Percentiles rank a stretch among this genome's conserved stretches.
These are phyloP conservation scores for Eucommia ulmoides DNA, from an alignment of 257 asterid genomes.

Conservation along the genomic window DNA sequence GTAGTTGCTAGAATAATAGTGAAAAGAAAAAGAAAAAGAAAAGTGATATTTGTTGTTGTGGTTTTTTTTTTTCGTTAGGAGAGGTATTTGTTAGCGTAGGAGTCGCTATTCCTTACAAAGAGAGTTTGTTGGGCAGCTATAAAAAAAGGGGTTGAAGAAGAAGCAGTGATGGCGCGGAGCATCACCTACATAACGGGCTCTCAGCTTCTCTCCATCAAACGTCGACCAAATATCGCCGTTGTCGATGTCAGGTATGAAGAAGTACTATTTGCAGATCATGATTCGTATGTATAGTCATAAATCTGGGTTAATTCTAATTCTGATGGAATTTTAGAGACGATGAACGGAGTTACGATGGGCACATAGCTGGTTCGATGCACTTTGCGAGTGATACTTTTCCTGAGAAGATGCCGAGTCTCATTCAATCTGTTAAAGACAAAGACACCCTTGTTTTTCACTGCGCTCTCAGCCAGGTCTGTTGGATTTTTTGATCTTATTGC, in stretches of 20 bases:
- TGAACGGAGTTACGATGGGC: slow-evolving; percentile 88
- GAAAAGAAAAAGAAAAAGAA: too few species aligned
- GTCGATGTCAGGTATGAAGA: slow-evolving; percentile 87
- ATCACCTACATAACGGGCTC: slow-evolving; percentile 66
- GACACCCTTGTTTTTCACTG: slow-evolving; percentile 95
- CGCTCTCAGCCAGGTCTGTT: slow-evolving; percentile 90
- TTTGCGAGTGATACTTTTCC: slow-evolving; percentile 61
- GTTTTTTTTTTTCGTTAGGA: too few species aligned
- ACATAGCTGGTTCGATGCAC: slow-evolving; percentile 89
- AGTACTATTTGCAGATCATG: not conserved
- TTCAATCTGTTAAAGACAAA: slow-evolving; percentile 63
- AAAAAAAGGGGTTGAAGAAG: too few species aligned
- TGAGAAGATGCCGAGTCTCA: slow-evolving; percentile 55
- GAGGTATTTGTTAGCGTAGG: too few species aligned
- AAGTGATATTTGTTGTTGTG: too few species aligned
- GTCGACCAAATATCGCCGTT: slow-evolving; percentile 60
- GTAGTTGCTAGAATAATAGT: too few species aligned
- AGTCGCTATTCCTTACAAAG: too few species aligned
- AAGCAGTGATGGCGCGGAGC: slow-evolving; percentile 48
- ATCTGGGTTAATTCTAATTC: too few species aligned
- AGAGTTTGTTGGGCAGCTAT: too few species aligned
- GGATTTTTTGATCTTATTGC: not conserved
- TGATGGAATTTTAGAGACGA: too few species aligned
- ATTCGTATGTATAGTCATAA: not conserved
- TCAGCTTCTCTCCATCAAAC: slow-evolving; percentile 53